Evolutionary conservation across 2,329 filamentous ascomycete genomes (phyloP).

Genomic region (Phialemoniopsis sp.): DNA sequence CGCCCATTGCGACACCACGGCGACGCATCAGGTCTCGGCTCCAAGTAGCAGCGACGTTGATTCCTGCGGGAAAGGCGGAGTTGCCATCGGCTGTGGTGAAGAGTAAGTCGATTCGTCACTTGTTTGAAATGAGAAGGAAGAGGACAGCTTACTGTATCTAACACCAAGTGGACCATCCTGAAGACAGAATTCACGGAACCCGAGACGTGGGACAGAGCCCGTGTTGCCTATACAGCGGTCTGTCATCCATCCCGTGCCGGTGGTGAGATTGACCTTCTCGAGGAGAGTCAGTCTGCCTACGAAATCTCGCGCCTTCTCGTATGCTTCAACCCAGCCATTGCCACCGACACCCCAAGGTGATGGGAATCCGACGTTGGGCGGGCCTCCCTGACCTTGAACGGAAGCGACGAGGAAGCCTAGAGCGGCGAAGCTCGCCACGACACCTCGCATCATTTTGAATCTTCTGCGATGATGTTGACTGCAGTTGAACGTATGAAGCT

Average conservation of each 20-base stretch:
- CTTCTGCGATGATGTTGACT: too few relatives aligned
- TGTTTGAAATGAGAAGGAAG: too few relatives aligned
- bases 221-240: conserved; percentile 30
- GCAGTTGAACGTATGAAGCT: too few relatives aligned
- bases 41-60: conserved; percentile 71
- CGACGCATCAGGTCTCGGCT: conserved; percentile 62
- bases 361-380: conserved; percentile 6
- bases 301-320: conserved; percentile 60
- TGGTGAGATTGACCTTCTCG: conserved; percentile 75
- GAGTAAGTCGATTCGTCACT: too few relatives aligned
- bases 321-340: conserved; percentile 54
- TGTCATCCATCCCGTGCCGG: conserved; percentile 56
- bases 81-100: conserved; percentile 48
- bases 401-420: too few relatives aligned
- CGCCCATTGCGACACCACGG: conserved; percentile 66
- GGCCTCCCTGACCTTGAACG: too few relatives aligned
- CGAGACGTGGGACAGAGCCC: conserved; percentile 47
- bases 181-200: conserved; percentile 58
- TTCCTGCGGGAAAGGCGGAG: conserved; percentile 67
- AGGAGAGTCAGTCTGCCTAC: conserved; percentile 63
- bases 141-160: conserved; percentile 35
- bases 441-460: too few relatives aligned
- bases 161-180: conserved; percentile 71
- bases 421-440: too few relatives aligned
- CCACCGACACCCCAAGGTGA: conserved; percentile 9